phyloP scores from a whole-genome alignment of 352 stramenopile species.

The Elongisporangium undulatum region DNA sequence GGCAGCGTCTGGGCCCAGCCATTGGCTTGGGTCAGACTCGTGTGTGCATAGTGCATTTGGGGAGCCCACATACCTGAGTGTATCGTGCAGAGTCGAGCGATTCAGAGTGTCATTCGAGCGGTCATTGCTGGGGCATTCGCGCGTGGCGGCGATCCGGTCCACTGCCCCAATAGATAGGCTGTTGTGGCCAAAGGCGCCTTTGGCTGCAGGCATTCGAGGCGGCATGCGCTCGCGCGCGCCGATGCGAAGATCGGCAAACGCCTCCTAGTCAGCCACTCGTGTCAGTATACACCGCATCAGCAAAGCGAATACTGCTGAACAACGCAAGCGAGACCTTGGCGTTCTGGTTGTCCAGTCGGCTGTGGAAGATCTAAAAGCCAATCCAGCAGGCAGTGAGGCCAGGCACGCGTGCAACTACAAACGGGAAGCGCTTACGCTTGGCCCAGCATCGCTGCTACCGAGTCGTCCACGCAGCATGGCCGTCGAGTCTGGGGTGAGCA shows the following conservation, averaged over 20 bases:
- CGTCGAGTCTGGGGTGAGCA: background rate
- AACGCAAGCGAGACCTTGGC: background rate
- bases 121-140: background rate
- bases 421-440: background rate
- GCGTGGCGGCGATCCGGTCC: background rate
- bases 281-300: background rate
- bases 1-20: conserved; percentile 35
- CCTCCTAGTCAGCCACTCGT: conserved; percentile 2
- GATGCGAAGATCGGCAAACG: conserved; percentile 29
- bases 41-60: conserved; percentile 17
- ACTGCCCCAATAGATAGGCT: background rate
- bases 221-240: conserved; percentile 14
- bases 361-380: background rate
- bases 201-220: conserved; percentile 1
- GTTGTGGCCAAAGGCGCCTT: background rate
- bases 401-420: too few species aligned
- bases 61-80: conserved; percentile 10
- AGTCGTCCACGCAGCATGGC: background rate
- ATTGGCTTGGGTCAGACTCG: conserved; percentile 9
- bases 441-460: background rate
- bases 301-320: background rate
- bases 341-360: background rate
- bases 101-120: background rate
- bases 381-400: too few species aligned
- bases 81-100: conserved; percentile 3